Base-by-base conservation (phyloP, 768 basidiomycete genomes). In the Pleurotus tuoliensis region DNA sequence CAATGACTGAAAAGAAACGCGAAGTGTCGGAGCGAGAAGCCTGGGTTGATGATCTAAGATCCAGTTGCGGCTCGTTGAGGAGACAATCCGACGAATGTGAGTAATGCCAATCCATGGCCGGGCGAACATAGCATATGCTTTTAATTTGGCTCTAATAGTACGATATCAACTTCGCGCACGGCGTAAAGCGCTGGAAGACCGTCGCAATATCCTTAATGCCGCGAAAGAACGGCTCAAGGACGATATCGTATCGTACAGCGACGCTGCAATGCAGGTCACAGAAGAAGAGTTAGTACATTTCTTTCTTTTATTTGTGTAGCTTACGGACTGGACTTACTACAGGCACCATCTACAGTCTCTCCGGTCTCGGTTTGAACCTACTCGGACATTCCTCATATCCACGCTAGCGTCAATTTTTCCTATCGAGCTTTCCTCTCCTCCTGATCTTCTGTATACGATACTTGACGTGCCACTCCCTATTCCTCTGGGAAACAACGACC, bases 391-490 rank as follows among this genome's bases (percentile, higher is more conserved):
- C 5, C 80, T 92, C 51, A 74, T 94, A 58, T 84, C 87, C 15
- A 80, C 78, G 11, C 80, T 97, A 45, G 83, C 89, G 40, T 73
- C 76, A 11, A 87, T 96, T 62, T 98, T 88, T 70, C 94, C 95
- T 20, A 96, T 99, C 63, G 90, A 92, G 53, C 85, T 96, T 15
- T 78, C 86, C 47, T 88, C 89, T 9, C 78, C 94, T 11, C 83
- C 90, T 4, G 87, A 93, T 63, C 76, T 98, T n/a, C 82, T 97
- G 25, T 99, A 90, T 69, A 85, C 90, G 11, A 92, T 99, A 67
- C 75, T 94, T 49, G 79, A 81, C 49, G 85, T 92, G 46, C 91
- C 97, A n/a, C 79, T 99, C 8, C 95, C 97, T 1, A 94, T 98
- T 59, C 93, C 93, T 13, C 63, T 86, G 20, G 75, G 80, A 27